A percentile compares a stretch with the other conserved stretches of the same genome.
Conservation (phyloP, 2,329 filamentous ascomycete species). For the Xylariaceae sp. region DNA sequence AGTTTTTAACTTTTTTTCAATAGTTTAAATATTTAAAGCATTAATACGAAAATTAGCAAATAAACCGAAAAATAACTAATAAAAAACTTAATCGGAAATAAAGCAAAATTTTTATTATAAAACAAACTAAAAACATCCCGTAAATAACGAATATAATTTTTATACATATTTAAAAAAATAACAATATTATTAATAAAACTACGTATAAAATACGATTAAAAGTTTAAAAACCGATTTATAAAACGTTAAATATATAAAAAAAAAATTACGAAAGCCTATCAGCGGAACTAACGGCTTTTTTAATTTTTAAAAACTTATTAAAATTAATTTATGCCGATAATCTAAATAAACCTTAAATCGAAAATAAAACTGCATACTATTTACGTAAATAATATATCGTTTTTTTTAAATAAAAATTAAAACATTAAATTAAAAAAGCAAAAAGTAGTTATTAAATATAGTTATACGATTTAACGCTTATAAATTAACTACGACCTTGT, state of each 20-base stretch:
- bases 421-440: neutral
- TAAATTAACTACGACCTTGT: neutral
- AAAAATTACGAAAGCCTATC: neutral
- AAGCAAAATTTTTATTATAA: neutral
- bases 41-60: neutral
- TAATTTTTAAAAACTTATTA: neutral
- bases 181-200: constrained; percentile 1
- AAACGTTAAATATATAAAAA: constrained; percentile 3
- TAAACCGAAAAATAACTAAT: neutral
- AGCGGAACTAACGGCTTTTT: neutral
- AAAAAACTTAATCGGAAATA: neutral
- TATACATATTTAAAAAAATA: neutral
- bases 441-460: neutral
- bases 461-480: neutral
- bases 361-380: neutral
- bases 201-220: neutral
- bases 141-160: constrained; percentile 3
- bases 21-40: neutral
- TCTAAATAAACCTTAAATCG: neutral
- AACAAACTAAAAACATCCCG: neutral
- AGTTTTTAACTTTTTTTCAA: neutral
- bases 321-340: neutral
- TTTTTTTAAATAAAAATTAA: neutral
- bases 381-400: neutral
- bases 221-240: neutral